Conservation (phyloP, 2,329 filamentous ascomycete species). For the Trichoderma simmonsii region DNA sequence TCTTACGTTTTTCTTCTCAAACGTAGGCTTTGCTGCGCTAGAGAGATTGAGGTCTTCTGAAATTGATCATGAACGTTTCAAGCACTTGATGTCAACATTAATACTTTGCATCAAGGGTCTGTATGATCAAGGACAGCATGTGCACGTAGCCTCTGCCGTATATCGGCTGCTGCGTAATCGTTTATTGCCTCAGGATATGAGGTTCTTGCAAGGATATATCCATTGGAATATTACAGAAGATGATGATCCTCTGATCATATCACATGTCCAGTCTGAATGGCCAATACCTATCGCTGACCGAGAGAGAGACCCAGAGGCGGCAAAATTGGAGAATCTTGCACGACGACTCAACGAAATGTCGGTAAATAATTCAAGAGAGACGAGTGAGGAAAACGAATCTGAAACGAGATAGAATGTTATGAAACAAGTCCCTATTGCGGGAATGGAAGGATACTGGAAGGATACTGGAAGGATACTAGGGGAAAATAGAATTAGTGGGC, state of each 20-base stretch:
- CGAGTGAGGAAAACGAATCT: not conserved
- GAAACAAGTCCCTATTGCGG: not conserved
- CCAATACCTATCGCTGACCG: not conserved
- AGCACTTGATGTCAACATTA: not conserved
- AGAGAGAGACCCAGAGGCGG: not conserved
- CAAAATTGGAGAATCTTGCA: not conserved
- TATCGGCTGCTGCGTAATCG: not conserved
- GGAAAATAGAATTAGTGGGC: not conserved
- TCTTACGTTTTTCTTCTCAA: not conserved
- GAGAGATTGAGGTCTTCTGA: not conserved
- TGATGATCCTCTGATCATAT: not conserved
- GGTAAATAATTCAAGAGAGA: not conserved
- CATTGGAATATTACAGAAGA: not conserved
- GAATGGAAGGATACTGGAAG: not conserved
- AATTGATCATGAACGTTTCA: not conserved
- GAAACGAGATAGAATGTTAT: not conserved
- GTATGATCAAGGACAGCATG: not conserved
- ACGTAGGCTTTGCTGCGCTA: not conserved
- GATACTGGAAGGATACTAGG: not conserved
- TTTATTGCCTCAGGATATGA: not conserved
- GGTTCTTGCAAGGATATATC: not conserved
- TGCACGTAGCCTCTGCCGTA: not conserved
- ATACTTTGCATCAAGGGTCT: conserved; percentile 8
- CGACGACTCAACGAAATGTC: not conserved
- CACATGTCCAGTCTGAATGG: not conserved